A percentile compares a stretch with the other conserved stretches of the same genome.
These are phyloP conservation scores for Keithomyces neogunnii DNA, from an alignment of 2,329 filamentous ascomycete genomes.

Conservation along the genomic window DNA sequence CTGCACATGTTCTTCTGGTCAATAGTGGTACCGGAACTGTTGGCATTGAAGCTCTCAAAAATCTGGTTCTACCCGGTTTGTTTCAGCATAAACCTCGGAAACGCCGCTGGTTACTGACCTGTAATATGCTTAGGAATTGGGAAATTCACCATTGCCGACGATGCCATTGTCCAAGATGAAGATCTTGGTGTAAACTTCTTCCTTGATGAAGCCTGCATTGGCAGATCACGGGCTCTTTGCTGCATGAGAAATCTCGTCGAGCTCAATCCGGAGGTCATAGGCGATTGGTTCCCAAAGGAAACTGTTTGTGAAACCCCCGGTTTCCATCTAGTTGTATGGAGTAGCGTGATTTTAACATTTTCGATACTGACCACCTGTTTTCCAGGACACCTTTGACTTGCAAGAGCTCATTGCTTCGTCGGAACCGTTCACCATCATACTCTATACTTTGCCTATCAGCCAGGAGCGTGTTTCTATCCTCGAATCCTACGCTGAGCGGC, in stretches of 20 bases:
- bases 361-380: background rate
- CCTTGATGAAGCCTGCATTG: constrained; percentile 69
- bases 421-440: constrained; percentile 41
- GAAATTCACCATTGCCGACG: constrained; percentile 83
- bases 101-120: background rate
- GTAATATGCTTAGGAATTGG: constrained; percentile 56
- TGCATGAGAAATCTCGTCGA: constrained; percentile 72
- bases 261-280: constrained; percentile 86
- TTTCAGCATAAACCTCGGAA: background rate
- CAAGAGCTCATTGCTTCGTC: constrained; percentile 31
- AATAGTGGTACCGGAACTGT: constrained; percentile 83
- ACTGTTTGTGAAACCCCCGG: constrained; percentile 15
- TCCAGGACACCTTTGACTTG: constrained; percentile 26
- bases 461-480: constrained; percentile 35
- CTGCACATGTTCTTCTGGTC: constrained; percentile 82
- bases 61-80: constrained; percentile 80
- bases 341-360: background rate
- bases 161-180: constrained; percentile 63
- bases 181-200: constrained; percentile 98
- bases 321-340: background rate
- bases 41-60: constrained; percentile 88
- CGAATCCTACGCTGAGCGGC: constrained; percentile 38
- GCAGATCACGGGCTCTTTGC: constrained; percentile 69
- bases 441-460: constrained; percentile 44
- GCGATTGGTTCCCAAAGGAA: constrained; percentile 54